phyloP scores from a whole-genome alignment of 1,284 basidiomycete genomes.

The Moesziomyces globuligerus region DNA sequence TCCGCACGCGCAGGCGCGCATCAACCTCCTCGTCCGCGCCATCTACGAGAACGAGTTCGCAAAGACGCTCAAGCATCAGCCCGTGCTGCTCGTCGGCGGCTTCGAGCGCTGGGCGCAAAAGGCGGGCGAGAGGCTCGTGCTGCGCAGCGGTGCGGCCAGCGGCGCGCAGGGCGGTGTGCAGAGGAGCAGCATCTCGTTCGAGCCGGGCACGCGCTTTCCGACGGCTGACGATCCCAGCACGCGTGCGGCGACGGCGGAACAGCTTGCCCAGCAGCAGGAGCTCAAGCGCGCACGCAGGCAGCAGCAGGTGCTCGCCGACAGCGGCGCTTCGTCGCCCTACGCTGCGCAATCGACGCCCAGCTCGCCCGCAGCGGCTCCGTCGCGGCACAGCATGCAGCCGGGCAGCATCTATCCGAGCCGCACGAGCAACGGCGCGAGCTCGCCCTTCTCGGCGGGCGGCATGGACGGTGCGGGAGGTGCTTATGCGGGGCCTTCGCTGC shows the following conservation, averaged over 20 bases:
- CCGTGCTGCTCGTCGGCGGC: constrained; percentile 86
- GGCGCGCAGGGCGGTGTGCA: neutral
- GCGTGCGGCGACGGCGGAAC: constrained; percentile 18
- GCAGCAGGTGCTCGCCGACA: constrained; percentile 39
- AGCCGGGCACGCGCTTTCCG: constrained; percentile 38
- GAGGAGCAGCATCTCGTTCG: constrained; percentile 41
- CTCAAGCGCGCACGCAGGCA: constrained; percentile 43
- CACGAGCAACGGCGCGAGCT: constrained; percentile 21
- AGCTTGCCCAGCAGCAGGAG: constrained; percentile 32
- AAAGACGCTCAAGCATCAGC: constrained; percentile 75
- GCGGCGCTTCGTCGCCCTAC: constrained; percentile 4
- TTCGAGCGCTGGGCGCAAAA: constrained; percentile 82
- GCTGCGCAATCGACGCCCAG: constrained; percentile 12
- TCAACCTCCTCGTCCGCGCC: constrained; percentile 46
- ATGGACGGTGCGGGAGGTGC: constrained; percentile 22
- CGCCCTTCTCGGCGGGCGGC: constrained; percentile 15
- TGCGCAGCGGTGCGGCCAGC: constrained; percentile 49
- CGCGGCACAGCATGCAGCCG: constrained; percentile 29
- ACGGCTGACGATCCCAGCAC: constrained; percentile 29
- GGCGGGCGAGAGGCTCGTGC: constrained; percentile 72
- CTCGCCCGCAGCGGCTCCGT: constrained; percentile 7
- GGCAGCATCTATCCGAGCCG: constrained; percentile 34
- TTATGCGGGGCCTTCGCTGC: constrained; percentile 45
- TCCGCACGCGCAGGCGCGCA: constrained; percentile 34
- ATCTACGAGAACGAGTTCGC: constrained; percentile 59